Base-by-base conservation (phyloP, 306 rosid genomes). In the Pterocarpus macrocarpus region DNA sequence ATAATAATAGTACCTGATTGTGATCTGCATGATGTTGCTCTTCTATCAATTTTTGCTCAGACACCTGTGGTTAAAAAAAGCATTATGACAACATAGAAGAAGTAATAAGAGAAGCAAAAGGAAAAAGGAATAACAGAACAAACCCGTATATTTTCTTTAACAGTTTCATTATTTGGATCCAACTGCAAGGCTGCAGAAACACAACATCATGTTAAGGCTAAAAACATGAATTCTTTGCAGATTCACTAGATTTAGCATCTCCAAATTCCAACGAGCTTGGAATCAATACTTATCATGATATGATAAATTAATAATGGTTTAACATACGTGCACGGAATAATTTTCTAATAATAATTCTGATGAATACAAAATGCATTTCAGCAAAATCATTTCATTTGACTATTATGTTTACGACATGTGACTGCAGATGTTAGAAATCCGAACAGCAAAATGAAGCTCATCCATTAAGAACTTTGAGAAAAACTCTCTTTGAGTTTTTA, bases 141-240 rank as follows among this genome's bases (percentile, higher is more conserved):
- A 77, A 95, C 99, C 92, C 63, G 84, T 47, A 92, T 85, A 84
- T 95, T 95, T 83, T 95, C 99, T 85, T 81, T 89, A 86, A 90
- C 92, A 84, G 91, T 80, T 75, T 91, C 95, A 41, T 92, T 95
- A 83, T 71, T 86, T 47, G 97, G 99, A 87, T 95, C 97, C 94
- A 92, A 85, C 72, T 69, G 90, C 94, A 95, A 82, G 71, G 97
- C 99, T 95, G 92, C 82, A 85, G 28, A 78, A 49, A 71, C 12
- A 83, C 71, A 75, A 72, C 56, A 70, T 73, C 80, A 77, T 64
- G 65, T 80, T 64, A 81, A 65, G 44, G 62, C 44, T 8, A 32
- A 84, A 80, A 76, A 64, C 50, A 33, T 33, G 44, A 67, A 38
- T 52, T 73, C 5, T 14, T 43, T 30, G 2, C 43, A 57, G 44